Conservation (phyloP, 495 filamentous ascomycete genomes). For the Copromyces sp. region DNA sequence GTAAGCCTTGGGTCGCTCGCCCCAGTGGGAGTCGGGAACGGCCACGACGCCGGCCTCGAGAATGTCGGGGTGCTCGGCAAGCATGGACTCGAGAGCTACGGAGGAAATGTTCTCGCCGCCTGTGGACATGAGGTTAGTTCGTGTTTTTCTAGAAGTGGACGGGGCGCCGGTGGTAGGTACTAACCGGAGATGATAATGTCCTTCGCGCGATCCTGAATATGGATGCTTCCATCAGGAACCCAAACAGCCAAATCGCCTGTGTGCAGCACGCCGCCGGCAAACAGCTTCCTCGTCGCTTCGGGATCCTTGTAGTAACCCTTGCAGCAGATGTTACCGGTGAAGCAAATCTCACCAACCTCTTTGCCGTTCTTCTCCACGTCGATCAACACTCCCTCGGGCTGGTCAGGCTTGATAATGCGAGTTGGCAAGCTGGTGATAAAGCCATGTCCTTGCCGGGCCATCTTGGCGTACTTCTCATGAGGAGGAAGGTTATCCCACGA, state of each 20-base stretch:
- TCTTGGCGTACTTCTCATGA: constrained; percentile 67
- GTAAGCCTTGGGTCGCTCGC: constrained; percentile 89
- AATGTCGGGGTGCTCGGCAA: constrained; percentile 80
- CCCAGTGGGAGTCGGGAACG: constrained; percentile 87
- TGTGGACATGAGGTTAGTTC: constrained; percentile 19
- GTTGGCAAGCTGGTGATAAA: constrained; percentile 76
- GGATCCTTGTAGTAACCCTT: constrained; percentile 87
- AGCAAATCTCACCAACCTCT: constrained; percentile 91
- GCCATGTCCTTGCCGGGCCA: constrained; percentile 88
- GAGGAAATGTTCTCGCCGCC: constrained; percentile 96
- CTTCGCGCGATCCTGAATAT: constrained; percentile 90
- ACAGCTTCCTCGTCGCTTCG: constrained; percentile 79
- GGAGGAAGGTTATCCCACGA: constrained; percentile 61
- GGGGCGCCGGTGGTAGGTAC: constrained; percentile 11
- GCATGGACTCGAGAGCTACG: constrained; percentile 82
- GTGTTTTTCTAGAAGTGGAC: not conserved
- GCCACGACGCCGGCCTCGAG: constrained; percentile 86
- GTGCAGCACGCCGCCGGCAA: constrained; percentile 77
- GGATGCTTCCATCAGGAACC: constrained; percentile 78
- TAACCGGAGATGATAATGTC: constrained; percentile 96
- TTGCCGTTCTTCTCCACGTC: constrained; percentile 74
- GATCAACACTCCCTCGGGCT: constrained; percentile 49
- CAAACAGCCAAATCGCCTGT: constrained; percentile 88
- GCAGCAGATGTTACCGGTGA: constrained; percentile 83
- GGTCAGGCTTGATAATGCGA: constrained; percentile 72